Evolutionary conservation across 2,329 filamentous ascomycete genomes (phyloP).

Genomic region (Aspergillus fructus): DNA sequence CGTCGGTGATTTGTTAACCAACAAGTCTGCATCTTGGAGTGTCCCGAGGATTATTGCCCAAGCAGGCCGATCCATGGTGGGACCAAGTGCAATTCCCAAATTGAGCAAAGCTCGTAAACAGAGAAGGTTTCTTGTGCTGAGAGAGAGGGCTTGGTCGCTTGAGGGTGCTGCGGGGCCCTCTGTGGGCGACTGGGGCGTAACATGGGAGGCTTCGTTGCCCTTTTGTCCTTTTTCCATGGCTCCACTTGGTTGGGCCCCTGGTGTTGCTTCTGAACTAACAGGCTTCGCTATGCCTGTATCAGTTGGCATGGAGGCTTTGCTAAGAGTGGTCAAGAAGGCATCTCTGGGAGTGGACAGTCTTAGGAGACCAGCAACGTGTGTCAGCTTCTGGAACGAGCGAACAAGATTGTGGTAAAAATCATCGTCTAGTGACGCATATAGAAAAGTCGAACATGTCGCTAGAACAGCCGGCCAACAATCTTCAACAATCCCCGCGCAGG

Average conservation of each 20-base stretch:
- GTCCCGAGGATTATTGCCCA: slow-evolving; percentile 94
- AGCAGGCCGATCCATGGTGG: slow-evolving; percentile 71
- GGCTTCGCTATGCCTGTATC: slow-evolving; percentile 50
- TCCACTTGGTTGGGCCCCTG: slow-evolving; percentile 23
- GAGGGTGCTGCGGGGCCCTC: slow-evolving; percentile 26
- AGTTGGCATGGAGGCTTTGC: slow-evolving; percentile 87
- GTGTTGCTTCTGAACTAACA: slow-evolving; percentile 16
- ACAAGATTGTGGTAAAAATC: slow-evolving; percentile 93
- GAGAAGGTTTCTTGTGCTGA: slow-evolving; percentile 86
- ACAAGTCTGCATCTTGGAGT: slow-evolving; percentile 86
- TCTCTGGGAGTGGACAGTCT: slow-evolving; percentile 83
- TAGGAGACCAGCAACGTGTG: slow-evolving; percentile 88
- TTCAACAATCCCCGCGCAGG: slow-evolving; percentile 79
- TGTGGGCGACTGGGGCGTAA: slow-evolving; percentile 24
- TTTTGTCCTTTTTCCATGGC: slow-evolving; percentile 31
- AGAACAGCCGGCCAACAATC: slow-evolving; percentile 95
- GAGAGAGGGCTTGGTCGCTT: slow-evolving; percentile 51
- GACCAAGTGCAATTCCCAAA: slow-evolving; percentile 87
- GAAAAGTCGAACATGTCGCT: slow-evolving; percentile 90
- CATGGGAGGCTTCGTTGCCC: slow-evolving; percentile 26
- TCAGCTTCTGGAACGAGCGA: slow-evolving; percentile 89
- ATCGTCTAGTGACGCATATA: slow-evolving; percentile 86
- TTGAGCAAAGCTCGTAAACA: slow-evolving; percentile 92
- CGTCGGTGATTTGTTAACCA: slow-evolving; percentile 56
- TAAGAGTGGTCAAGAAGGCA: slow-evolving; percentile 89